Percentiles rank a stretch among this genome's conserved stretches.
phyloP scores from a whole-genome alignment of 208 protist genomes.

The Leishmania mexicana region DNA sequence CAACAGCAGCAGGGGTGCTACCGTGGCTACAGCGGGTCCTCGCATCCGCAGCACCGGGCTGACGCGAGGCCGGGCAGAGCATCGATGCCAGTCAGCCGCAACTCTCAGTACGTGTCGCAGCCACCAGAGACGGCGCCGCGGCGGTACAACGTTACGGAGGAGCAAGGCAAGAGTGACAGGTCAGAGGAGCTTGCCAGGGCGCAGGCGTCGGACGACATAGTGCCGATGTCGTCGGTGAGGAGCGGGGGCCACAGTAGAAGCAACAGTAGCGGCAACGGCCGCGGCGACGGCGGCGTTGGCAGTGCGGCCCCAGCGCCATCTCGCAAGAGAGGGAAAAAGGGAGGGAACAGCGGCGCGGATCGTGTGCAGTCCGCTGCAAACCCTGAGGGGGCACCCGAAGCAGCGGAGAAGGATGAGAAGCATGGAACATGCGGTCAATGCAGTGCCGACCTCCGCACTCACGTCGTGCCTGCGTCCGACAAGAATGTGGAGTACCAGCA shows the following conservation, averaged over 20 bases:
- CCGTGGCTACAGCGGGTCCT: background rate
- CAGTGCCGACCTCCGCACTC: background rate
- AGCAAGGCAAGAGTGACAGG: background rate
- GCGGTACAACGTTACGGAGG: background rate
- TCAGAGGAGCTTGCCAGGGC: background rate
- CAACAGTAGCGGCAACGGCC: constrained; percentile 11
- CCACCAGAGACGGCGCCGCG: background rate
- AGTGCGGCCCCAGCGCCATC: constrained; percentile 14
- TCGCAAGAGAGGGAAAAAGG: constrained; percentile 18
- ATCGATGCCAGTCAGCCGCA: background rate
- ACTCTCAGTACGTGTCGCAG: constrained; percentile 2
- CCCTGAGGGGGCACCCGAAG: background rate
- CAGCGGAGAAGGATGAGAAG: background rate
- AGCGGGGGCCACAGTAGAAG: background rate
- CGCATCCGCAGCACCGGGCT: background rate
- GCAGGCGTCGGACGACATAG: background rate
- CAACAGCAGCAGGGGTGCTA: constrained; percentile 2
- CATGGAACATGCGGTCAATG: background rate
- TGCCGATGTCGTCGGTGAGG: background rate
- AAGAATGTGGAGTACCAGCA: background rate
- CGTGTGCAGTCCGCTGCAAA: constrained; percentile 10
- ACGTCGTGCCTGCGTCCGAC: background rate
- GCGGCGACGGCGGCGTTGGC: background rate
- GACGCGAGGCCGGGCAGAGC: background rate
- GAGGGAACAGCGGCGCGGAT: constrained; percentile 9